Evolutionary conservation across 805 yeast genomes (phyloP), one percentile per base, ranked within the genome.

Genomic region (Sugiyamaella valdiviana): DNA sequence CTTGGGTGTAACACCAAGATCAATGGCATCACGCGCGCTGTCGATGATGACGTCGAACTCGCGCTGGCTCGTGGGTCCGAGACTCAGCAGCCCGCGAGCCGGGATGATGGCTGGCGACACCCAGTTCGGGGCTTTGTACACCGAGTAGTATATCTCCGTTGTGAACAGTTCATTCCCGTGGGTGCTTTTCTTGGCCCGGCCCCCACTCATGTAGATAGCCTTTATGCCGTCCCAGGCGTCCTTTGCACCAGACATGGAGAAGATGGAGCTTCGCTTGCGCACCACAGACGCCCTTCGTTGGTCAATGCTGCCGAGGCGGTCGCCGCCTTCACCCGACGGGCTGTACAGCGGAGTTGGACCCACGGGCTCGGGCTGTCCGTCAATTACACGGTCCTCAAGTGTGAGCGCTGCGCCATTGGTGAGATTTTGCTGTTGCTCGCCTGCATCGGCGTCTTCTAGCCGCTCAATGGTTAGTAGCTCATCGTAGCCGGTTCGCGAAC

Each of bases 71-170:
- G 54, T 50, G 29, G 70, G 58, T 38, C 72, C 63, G 29, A 44
- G 47, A 52, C 58, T 48, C 21, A 48, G 50, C 53, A 49, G 59
- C 3, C 66, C 70, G 22, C 52, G 58, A 3, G 48, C 21, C 4
- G 72, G 74, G 10, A 66, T 12, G 16, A 36, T n/a, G 65, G 36
- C 5, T 69, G 68, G 14, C 57, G 61, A n/a, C 16, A 21, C 22
- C 16, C 22, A 14, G 62, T 23, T 36, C 54, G 10, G 70, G 59
- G 16, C 78, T 69, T 55, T 68, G 69, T 79, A 79, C 3, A 79
- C 83, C 2, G 82, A 74, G 55, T 77, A 78, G 51, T 75, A 76
- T 24, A 79, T 79, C 47, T 74, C 75, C 20, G 16, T 29, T 3
- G 48, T 24, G 24, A 17, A 19, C 32, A 36, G n/a, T 12, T 16